Evolutionary conservation across 169 alveolate genomes (phyloP), one percentile per base, ranked within the genome.

Genomic region (Neospora caninum): DNA sequence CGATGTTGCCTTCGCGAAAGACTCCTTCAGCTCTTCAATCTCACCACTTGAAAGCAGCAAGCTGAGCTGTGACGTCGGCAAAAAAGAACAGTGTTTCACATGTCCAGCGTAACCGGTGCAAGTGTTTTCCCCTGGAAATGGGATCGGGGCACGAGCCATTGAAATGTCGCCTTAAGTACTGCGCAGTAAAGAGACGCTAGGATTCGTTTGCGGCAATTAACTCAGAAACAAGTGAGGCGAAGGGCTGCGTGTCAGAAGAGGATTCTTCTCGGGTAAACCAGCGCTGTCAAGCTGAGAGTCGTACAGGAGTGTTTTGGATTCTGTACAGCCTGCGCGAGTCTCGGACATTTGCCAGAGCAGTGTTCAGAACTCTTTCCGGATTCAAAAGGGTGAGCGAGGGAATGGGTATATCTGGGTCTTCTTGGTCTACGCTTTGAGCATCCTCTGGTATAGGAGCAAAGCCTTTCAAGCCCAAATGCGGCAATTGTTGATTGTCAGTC

Each of bases 291-390:
- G 29, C 34, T 64, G 78, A 18, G 7, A 29, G 54, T 16, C 89
- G 31, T 82, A 82, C 89, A 20, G 89, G 89, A n/a, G 89, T 82
- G 39, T 82, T 39, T 49, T 82, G 69, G 69, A 82, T 18, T 36
- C 89, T 39, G 67, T 82, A 41, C 27, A 82, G 67, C 89, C 54
- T 25, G 69, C 89, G 54, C 41, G 67, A 36, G 31, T 25, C 7
- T 82, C 41, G 38, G 54, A 82, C 89, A 6, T 29, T 49, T 25
- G 89, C 89, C 13, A 82, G 89, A 18, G 89, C 89, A 0, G 10
- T 42, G 9, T 18, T 42, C 27, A 82, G 89, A 18, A 43, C 67
- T 31, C 67, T 36, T 13, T 41, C 38, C 67, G 89, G 89, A 31
- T 82, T 64, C 41, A 43, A 20, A 41, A 82, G 89, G 25, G 34